A percentile compares a stretch with the other conserved stretches of the same genome.
phyloP scores from a whole-genome alignment of 306 rosid genomes.

The Chamaecrista fasciculata region DNA sequence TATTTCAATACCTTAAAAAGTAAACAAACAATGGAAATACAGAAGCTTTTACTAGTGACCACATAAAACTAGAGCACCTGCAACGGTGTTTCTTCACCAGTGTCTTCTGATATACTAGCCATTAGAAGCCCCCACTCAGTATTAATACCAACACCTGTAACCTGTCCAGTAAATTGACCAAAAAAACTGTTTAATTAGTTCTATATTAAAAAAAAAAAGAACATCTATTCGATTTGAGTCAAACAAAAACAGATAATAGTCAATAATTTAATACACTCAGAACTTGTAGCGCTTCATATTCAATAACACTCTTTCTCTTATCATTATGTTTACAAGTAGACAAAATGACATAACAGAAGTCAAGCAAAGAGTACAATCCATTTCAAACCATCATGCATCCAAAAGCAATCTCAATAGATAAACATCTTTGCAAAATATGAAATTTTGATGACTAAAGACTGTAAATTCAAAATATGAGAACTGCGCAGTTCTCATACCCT shows the following conservation, averaged over 20 bases:
- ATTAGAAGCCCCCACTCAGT: slow-evolving; percentile 97
- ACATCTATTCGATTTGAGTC: too few species aligned
- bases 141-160: slow-evolving; percentile 79
- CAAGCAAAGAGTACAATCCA: background rate
- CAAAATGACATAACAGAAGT: background rate
- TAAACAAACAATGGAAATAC: slow-evolving; percentile 14
- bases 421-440: background rate
- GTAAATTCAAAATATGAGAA: background rate
- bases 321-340: slow-evolving; percentile 8
- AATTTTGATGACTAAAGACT: background rate
- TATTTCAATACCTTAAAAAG: slow-evolving; percentile 28
- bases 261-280: too few species aligned
- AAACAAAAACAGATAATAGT: too few species aligned
- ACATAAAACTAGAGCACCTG: slow-evolving; percentile 46
- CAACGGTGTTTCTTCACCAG: slow-evolving; percentile 92
- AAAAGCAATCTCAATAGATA: background rate
- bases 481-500: background rate
- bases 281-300: background rate
- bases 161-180: slow-evolving; percentile 41
- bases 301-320: background rate
- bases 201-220: too few species aligned
- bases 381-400: slow-evolving; percentile 19
- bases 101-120: slow-evolving; percentile 92
- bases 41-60: background rate
- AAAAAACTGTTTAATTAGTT: background rate